Evolutionary conservation across 2,329 filamentous ascomycete genomes (phyloP).

Genomic region (Fusarium nanum): DNA sequence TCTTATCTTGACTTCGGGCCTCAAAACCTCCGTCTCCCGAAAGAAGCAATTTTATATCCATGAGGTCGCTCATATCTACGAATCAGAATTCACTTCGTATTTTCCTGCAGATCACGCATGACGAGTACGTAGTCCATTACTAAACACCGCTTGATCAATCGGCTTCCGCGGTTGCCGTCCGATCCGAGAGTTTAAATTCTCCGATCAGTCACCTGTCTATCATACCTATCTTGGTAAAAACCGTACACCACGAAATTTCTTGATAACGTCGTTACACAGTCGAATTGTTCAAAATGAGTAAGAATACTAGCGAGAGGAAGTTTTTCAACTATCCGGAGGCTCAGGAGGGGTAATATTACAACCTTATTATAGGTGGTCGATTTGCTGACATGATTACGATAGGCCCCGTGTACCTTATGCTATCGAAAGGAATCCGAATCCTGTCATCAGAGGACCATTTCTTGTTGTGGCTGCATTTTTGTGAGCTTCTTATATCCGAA

Average conservation of each 20-base stretch:
- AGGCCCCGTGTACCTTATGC: conserved; percentile 37
- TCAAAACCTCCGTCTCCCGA: background rate
- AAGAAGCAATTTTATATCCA: background rate
- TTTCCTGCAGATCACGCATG: conserved; percentile 25
- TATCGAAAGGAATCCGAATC: conserved; percentile 32
- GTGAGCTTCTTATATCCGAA: background rate
- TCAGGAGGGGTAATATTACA: conserved; percentile 31
- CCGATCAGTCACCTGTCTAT: background rate
- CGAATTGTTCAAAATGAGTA: conserved; percentile 9
- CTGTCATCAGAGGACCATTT: conserved; percentile 27
- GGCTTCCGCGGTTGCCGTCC: conserved; percentile 30
- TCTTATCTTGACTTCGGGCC: background rate
- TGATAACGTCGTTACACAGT: background rate
- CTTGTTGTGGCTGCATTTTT: conserved; percentile 37
- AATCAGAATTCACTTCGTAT: conserved; percentile 5
- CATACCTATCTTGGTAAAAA: background rate
- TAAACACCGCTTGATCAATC: conserved; percentile 10
- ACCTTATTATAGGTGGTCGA: background rate
- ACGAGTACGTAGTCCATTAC: conserved; percentile 24
- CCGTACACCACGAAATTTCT: background rate
- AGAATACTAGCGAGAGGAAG: background rate
- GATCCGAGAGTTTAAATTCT: conserved; percentile 28
- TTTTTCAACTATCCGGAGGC: conserved; percentile 41
- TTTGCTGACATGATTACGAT: conserved; percentile 23
- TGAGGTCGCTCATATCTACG: background rate